Evolutionary conservation across 1,139 yeast species (phyloP).

Genomic region (Pichia sp.): DNA sequence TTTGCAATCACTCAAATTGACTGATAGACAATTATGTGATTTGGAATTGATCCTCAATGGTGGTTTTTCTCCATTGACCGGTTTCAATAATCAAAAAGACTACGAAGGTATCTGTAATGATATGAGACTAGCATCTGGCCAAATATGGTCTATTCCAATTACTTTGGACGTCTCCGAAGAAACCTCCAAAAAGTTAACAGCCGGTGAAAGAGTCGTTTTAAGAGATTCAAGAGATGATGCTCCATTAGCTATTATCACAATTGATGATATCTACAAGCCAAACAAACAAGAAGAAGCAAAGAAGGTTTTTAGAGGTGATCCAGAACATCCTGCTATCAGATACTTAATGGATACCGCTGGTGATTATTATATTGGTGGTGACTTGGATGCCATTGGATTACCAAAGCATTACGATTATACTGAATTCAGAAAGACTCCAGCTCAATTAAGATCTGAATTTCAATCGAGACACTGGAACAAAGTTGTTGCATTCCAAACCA

Average conservation of each 20-base stretch:
- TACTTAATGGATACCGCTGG: constrained; percentile 71
- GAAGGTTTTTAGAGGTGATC: constrained; percentile 90
- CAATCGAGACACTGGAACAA: constrained; percentile 75
- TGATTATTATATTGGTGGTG: constrained; percentile 83
- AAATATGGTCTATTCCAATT: constrained; percentile 90
- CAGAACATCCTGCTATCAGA: constrained; percentile 89
- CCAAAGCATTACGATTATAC: constrained; percentile 90
- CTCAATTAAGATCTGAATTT: constrained; percentile 82
- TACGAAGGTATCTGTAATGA: constrained; percentile 73
- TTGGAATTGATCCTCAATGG: constrained; percentile 86
- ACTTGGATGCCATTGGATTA: constrained; percentile 70
- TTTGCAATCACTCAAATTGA: constrained; percentile 49
- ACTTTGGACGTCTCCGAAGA: constrained; percentile 66
- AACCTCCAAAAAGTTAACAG: constrained; percentile 38
- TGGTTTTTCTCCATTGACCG: constrained; percentile 89
- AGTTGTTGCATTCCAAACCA: constrained; percentile 94
- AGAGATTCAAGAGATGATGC: constrained; percentile 79
- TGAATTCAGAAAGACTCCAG: constrained; percentile 81
- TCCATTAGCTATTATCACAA: constrained; percentile 72
- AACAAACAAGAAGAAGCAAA: constrained; percentile 73
- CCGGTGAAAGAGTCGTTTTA: constrained; percentile 62
- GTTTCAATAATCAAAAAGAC: constrained; percentile 76
- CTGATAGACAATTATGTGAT: constrained; percentile 90
- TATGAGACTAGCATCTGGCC: constrained; percentile 68
- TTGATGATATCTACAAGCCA: constrained; percentile 75